Evolutionary conservation across 2,329 filamentous ascomycete species (phyloP), one percentile per base, ranked within the genome.

Genomic region (Aspergillus viridinutans): DNA sequence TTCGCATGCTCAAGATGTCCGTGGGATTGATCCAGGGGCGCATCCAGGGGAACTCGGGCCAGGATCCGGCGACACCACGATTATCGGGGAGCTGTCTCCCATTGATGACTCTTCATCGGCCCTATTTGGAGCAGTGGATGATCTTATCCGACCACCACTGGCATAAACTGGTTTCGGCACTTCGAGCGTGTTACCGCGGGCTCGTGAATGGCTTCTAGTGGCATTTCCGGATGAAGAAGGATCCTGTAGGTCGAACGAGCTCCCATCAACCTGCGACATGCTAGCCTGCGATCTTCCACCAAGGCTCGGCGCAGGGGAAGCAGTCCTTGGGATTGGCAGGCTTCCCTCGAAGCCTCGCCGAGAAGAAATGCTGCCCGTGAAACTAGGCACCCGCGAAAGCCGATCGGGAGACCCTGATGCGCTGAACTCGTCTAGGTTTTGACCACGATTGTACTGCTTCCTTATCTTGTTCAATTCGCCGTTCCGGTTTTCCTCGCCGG

Each of bases 401-500:
- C 21, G 43, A 7, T 23, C 23, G 43, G n/a, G 43, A 17, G 43
- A 47, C 20, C 12, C 43, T 26, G 43, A 23, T 23, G 43, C 12
- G 43, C 9, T 21, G 3, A 23, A 12, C 1, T 21, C 40, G 40
- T 47, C 43, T 14, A 12, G 14, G n/a, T 42, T 7, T 10, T 21
- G 7, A 45, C 5, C n/a, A 6, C 20, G n/a, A 26, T 53, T 55
- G 32, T 60, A 84, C 4, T 66, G 63, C 29, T 74, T 69, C 49
- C 70, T 74, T 26, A 80, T 76, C 3, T 71, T 61, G 20, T 58
- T 52, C 1, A 84, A 64, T 0, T 67, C 62, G 0, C 61, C 65
- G 49, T 84, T 84, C 29, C 81, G 76, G 2, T 69, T 58, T 1
- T 59, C 63, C 60, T 86, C 83, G 2, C 82, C 84, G 0, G 84